Evolutionary conservation across 257 asterid species (phyloP).

Genomic region (Gynochthodes officinalis): DNA sequence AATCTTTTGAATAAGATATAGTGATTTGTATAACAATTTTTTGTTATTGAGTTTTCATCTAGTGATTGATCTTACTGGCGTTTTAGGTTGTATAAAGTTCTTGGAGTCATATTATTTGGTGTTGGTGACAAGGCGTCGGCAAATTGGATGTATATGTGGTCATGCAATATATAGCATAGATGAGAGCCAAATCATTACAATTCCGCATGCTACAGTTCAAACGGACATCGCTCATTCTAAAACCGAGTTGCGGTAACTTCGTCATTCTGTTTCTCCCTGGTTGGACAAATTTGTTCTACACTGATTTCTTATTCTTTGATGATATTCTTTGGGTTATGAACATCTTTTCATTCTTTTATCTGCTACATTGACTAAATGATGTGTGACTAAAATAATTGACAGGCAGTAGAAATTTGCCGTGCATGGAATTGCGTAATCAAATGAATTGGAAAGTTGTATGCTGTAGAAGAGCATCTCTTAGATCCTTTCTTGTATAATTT

Average conservation of each 20-base stretch:
- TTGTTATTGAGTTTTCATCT: conserved; percentile 1
- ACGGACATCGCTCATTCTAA: conserved; percentile 97
- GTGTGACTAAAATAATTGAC: background rate
- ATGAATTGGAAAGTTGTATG: background rate
- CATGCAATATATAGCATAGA: conserved; percentile 94
- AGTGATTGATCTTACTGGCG: conserved; percentile 12
- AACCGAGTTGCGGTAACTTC: conserved; percentile 82
- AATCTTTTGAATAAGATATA: conserved; percentile 7
- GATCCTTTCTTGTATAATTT: background rate
- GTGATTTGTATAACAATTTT: conserved; percentile 11
- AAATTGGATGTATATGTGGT: conserved; percentile 91
- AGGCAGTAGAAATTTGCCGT: background rate
- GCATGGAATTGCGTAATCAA: background rate
- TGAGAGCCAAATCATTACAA: conserved; percentile 88
- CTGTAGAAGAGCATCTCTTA: background rate
- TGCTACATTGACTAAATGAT: background rate
- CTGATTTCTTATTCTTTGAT: background rate
- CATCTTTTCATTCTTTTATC: background rate
- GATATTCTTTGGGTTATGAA: background rate
- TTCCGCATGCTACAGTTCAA: conserved; percentile 92
- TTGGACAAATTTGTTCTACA: background rate
- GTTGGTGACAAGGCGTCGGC: conserved; percentile 85
- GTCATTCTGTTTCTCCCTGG: conserved; percentile 5
- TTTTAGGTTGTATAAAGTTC: conserved; percentile 83
- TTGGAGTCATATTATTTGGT: conserved; percentile 91